phyloP scores from a whole-genome alignment of 257 asterid genomes.

The Solanum peruvianum region DNA sequence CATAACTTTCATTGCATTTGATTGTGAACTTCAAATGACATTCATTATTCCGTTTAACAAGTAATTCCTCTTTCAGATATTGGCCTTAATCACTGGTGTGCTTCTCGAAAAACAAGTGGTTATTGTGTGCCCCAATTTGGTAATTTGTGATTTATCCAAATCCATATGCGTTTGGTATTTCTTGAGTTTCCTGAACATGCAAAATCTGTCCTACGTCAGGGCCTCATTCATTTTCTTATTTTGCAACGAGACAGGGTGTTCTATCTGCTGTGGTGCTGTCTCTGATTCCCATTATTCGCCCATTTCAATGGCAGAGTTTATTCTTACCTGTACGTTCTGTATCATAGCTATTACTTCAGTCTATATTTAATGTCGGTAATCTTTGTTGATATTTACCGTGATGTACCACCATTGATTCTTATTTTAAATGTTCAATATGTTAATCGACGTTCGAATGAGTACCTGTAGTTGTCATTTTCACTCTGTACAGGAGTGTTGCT shows the following conservation, averaged over 20 bases:
- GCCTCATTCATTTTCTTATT: neutral
- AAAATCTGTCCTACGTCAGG: neutral
- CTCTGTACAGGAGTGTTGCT: neutral
- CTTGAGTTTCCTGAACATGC: neutral
- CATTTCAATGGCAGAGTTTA: conserved; percentile 98
- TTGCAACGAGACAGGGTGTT: conserved; percentile 50
- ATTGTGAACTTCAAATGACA: neutral
- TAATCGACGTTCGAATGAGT: neutral
- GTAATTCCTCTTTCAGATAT: conserved; percentile 32
- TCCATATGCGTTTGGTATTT: neutral
- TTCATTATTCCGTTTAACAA: neutral
- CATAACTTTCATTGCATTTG: neutral
- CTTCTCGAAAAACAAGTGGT: conserved; percentile 82
- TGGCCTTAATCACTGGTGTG: conserved; percentile 69
- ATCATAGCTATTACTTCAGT: conserved; percentile 1
- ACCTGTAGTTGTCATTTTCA: neutral
- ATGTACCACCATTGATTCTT: neutral
- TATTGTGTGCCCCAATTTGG: conserved; percentile 84
- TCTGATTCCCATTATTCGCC: conserved; percentile 78
- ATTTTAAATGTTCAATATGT: neutral
- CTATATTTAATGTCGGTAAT: neutral
- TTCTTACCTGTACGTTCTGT: conserved; percentile 77
- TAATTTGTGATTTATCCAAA: conserved; percentile 7
- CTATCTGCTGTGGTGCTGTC: conserved; percentile 79
- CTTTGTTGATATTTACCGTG: neutral